These are phyloP conservation scores for Pythium guiyangense DNA, from an alignment of 352 stramenopile species.

Conservation along the genomic window DNA sequence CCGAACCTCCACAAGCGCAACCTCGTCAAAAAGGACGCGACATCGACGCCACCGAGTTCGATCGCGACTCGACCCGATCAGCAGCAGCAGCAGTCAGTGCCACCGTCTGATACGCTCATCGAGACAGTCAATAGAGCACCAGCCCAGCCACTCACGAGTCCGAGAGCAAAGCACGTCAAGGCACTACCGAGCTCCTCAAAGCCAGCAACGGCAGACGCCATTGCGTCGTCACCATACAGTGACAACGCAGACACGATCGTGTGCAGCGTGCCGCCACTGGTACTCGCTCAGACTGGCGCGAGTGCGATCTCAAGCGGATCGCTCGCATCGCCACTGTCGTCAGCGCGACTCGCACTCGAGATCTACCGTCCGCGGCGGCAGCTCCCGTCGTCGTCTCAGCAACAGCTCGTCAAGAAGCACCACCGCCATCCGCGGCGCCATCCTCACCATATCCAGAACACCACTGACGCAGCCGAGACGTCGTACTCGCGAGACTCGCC, in stretches of 20 bases:
- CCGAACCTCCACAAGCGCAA: constrained; percentile 23
- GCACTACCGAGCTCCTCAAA: no score
- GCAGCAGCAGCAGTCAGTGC: no score
- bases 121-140: background rate
- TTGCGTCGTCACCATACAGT: no score
- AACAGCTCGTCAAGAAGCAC: background rate
- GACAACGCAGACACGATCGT: background rate
- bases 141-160: background rate
- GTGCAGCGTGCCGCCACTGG: background rate
- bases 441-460: constrained; percentile 6
- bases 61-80: background rate
- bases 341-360: constrained; percentile 19
- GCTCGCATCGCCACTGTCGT: constrained; percentile 22
- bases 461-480: background rate
- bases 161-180: no score
- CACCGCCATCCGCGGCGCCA: constrained; percentile 3
- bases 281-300: background rate
- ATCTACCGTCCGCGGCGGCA: constrained; percentile 24
- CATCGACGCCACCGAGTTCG: constrained; percentile 2
- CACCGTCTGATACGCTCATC: no score
- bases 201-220: no score
- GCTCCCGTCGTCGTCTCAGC: constrained; percentile 4
- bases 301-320: constrained; percentile 2
- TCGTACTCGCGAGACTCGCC: constrained; percentile 13
- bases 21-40: constrained; percentile 12